A percentile compares a stretch with the other conserved stretches of the same genome.
These are phyloP conservation scores for Saccharomycopsis olivae DNA, from an alignment of 805 yeast species.

Conservation along the genomic window DNA sequence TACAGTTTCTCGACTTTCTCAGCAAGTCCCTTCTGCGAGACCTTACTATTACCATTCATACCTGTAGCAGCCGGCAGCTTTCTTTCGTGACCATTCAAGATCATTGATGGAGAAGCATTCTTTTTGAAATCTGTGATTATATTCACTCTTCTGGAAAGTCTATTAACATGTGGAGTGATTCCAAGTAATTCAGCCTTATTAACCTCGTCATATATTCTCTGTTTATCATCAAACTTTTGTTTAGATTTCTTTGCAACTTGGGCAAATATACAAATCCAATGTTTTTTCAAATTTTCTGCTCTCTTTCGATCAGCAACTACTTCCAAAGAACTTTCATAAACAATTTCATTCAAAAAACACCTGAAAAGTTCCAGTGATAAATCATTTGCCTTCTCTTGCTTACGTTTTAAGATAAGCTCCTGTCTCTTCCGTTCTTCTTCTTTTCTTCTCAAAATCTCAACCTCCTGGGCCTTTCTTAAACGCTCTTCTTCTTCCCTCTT, in stretches of 20 bases:
- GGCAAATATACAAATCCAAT: constrained; percentile 26
- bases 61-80: too few species aligned
- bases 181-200: constrained; percentile 28
- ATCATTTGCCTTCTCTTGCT: constrained; percentile 23
- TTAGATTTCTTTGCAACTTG: constrained; percentile 22
- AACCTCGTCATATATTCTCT: constrained; percentile 32
- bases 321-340: constrained; percentile 26
- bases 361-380: constrained; percentile 22
- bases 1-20: too few species aligned
- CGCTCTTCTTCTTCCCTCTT: constrained; percentile 9
- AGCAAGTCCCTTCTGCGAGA: too few species aligned
- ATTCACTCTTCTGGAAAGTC: constrained; percentile 20
- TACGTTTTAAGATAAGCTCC: neutral
- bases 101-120: neutral
- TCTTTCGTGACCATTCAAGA: neutral
- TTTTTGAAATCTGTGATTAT: constrained; percentile 12
- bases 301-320: constrained; percentile 35
- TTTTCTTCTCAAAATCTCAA: neutral
- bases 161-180: constrained; percentile 20
- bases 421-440: constrained; percentile 10
- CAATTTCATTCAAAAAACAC: constrained; percentile 14
- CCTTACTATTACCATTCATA: too few species aligned
- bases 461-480: neutral
- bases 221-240: constrained; percentile 23
- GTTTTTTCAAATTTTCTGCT: constrained; percentile 24